These are phyloP conservation scores for Phytophthora pini DNA, from an alignment of 352 stramenopile species.

Conservation along the genomic window DNA sequence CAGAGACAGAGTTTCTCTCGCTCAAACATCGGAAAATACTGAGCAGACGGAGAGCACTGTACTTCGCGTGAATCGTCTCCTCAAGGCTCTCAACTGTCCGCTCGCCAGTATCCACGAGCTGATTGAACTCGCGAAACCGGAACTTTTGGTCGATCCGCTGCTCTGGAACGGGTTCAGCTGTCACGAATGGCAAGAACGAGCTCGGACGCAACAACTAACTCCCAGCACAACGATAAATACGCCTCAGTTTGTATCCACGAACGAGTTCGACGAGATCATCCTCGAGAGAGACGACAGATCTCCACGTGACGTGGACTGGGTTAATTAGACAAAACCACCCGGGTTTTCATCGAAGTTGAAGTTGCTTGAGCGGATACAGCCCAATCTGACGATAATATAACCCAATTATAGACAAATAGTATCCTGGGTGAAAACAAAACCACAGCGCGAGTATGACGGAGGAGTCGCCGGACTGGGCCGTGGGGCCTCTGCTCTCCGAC, in stretches of 20 bases:
- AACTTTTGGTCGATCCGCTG: slow-evolving; percentile 32
- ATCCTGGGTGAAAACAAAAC: too few species aligned
- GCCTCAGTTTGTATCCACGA: neutral
- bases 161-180: slow-evolving; percentile 55
- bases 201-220: neutral
- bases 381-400: neutral
- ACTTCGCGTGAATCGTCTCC: slow-evolving; percentile 31
- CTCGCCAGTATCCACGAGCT: slow-evolving; percentile 40
- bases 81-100: slow-evolving; percentile 56
- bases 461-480: slow-evolving; percentile 12
- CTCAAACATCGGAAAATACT: slow-evolving; percentile 1
- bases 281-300: slow-evolving; percentile 26
- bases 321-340: slow-evolving; percentile 7
- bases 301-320: slow-evolving; percentile 31
- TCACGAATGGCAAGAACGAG: slow-evolving; percentile 46
- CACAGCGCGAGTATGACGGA: too few species aligned
- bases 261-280: slow-evolving; percentile 12
- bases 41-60: slow-evolving; percentile 20
- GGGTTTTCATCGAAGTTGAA: neutral
- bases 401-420: neutral
- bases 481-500: slow-evolving; percentile 58
- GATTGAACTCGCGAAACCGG: slow-evolving; percentile 26
- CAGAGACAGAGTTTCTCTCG: slow-evolving; percentile 29
- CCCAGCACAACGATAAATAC: neutral
- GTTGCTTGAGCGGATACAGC: neutral